Percentiles rank a stretch among this genome's conserved stretches.
Conservation (phyloP, 1,284 basidiomycete species). For the Tilletia indica region DNA sequence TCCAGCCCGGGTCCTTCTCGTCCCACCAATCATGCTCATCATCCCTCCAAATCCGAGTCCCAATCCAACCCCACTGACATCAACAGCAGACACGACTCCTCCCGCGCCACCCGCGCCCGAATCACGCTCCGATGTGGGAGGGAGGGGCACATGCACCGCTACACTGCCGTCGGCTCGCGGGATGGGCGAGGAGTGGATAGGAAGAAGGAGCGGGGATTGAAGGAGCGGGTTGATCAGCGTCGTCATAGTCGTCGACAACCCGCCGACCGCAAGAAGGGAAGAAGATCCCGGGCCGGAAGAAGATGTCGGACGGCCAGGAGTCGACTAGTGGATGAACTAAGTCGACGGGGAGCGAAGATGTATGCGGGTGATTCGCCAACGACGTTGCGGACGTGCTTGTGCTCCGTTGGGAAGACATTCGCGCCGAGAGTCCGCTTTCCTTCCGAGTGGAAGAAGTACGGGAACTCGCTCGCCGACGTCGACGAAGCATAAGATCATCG, state of each 20-base stretch:
- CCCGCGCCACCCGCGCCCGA: background rate
- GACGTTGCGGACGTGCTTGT: too few species aligned
- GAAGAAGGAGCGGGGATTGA: conserved; percentile 1
- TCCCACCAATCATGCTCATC: conserved; percentile 11
- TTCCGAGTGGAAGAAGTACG: too few species aligned
- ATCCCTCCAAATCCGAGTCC: background rate
- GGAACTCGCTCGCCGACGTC: too few species aligned
- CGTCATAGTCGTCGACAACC: background rate
- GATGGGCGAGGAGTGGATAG: conserved; percentile 14
- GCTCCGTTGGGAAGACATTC: too few species aligned
- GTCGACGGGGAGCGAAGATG: too few species aligned
- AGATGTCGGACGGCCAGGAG: too few species aligned
- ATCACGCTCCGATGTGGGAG: background rate
- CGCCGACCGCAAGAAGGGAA: background rate
- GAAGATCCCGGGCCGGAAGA: too few species aligned
- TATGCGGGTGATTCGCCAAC: too few species aligned
- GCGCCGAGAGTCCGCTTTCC: too few species aligned
- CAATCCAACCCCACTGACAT: background rate
- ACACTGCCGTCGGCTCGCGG: conserved; percentile 13
- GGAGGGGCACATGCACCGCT: background rate
- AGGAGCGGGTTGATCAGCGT: conserved; percentile 5
- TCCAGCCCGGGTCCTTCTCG: too few species aligned
- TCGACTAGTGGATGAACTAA: too few species aligned
- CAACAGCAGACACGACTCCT: background rate
- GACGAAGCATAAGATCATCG: too few species aligned